Conservation (phyloP, 306 rosid genomes). For the Lotus japonicus region DNA sequence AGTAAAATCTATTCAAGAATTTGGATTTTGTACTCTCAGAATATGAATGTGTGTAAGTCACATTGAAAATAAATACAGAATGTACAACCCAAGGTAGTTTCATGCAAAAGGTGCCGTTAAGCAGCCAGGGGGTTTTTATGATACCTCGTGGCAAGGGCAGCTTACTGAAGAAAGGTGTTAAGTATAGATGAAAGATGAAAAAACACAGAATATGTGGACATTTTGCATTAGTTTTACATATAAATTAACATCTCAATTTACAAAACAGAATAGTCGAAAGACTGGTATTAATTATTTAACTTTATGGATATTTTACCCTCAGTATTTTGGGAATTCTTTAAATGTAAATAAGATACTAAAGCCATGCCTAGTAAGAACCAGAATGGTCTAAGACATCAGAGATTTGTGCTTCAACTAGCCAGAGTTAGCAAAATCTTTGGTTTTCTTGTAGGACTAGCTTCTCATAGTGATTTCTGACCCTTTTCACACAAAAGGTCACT, state of each 20-base stretch:
- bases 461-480: too few species aligned
- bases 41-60: background rate
- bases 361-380: background rate
- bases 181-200: background rate
- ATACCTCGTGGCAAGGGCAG: background rate
- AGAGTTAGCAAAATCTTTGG: too few species aligned
- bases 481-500: too few species aligned
- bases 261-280: background rate
- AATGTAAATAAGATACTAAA: background rate
- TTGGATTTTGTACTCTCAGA: background rate
- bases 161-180: background rate
- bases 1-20: background rate
- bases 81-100: background rate
- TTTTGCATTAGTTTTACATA: background rate
- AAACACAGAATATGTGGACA: conserved; percentile 2
- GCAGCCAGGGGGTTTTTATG: background rate
- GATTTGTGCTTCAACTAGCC: background rate
- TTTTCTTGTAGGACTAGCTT: too few species aligned
- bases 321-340: background rate
- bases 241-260: background rate
- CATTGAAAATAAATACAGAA: background rate
- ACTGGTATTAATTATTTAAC: background rate
- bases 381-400: background rate
- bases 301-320: background rate
- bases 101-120: background rate